Base-by-base conservation (phyloP, 2,329 filamentous ascomycete genomes). In the Fusarium goolgardi region DNA sequence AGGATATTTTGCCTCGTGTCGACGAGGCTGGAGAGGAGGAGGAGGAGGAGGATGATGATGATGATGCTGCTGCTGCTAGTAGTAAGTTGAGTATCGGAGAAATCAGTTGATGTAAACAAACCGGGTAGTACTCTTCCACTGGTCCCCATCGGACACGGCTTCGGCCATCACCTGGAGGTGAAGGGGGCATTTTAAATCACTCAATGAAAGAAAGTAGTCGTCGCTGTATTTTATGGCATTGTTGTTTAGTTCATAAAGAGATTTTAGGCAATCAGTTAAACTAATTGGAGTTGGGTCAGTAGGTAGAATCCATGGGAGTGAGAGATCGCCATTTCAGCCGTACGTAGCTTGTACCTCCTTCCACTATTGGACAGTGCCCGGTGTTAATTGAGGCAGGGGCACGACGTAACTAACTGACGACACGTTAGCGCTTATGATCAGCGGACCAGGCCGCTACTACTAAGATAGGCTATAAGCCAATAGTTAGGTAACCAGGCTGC, bases 61-160 rank as follows among this genome's bases (percentile, higher is more conserved):
- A n/a, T n/a, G n/a, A 25, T 31, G 44, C 39, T 44, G 55, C 70
- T 69, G 18, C 32, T 40, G 9, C 32, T 34, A 18, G 10, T 25
- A 18, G 49, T 71, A 47, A 69, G 61, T 25, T 49, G 32, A 45
- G 16, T 21, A 15, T 11, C 11, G 21, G 16, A 39, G 31, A 29
- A 32, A 29, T 25, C 44, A 29, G 46, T 35, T 43, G 11, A 25
- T 20, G 44, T 49, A 62, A 60, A 63, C 69, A 62, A 51, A 72
- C 69, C 61, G 40, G 55, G 20, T 63, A 63, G 49, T 63, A 53
- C 21, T 71, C 69, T 51, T 72, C 63, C 34, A 62, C 50, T 25
- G 12, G 43, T 27, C 66, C 69, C 32, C 70, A 71, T 35, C 66
- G 69, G 25, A 71, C 69, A 43, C 56, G 65, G 12, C 46, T 62